Base-by-base conservation (phyloP, 495 filamentous ascomycete species). In the Podospora pseudoanserina region DNA sequence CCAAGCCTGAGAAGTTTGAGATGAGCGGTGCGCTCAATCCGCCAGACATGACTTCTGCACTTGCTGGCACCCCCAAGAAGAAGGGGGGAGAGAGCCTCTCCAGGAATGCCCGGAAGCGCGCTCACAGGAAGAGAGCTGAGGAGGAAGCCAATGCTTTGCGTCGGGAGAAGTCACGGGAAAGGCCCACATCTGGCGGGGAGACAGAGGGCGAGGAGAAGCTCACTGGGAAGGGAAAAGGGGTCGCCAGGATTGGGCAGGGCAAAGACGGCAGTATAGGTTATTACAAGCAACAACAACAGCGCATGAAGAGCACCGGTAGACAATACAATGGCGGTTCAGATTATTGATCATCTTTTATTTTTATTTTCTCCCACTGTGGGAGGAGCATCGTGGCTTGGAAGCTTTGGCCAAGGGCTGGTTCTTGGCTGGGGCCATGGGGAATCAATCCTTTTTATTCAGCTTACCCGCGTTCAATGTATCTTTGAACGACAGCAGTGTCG, bases 1-100 rank as follows among this genome's bases (percentile, higher is more conserved):
- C 53, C 16, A 39, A 61, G 0, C 27, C 57, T 18, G 63, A 68
- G 5, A 65, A 65, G 0, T 32, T 73, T 23, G 62, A 44, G 19
- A 73, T 74, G 73, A 69, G 68, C 59, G 73, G 73, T 13, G 73
- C 67, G 5, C 28, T 74, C 7, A 61, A 71, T 19, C 27, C 60
- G 13, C 4, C 44, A 5, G 26, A 53, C 56, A 61, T 19, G 26
- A 67, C 49, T 39, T 4, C 23, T 44, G 62, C 49, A 2, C 44
- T 27, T 5, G 55, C 55, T 58, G 55, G 55, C 18, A 58, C 7
- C n/a, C 15, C 13, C 30, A 65, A 58, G 23, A 34, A 13, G 6
- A 18, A 32, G 7, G 20, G 18, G 3, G 7, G 20, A 5, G 65
- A 57, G 54, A 55, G 54, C 20, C 26, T 72, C 0, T 69, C 67